Evolutionary conservation across 768 basidiomycete genomes (phyloP).

Genomic region (Cystofilobasidium macerans): DNA sequence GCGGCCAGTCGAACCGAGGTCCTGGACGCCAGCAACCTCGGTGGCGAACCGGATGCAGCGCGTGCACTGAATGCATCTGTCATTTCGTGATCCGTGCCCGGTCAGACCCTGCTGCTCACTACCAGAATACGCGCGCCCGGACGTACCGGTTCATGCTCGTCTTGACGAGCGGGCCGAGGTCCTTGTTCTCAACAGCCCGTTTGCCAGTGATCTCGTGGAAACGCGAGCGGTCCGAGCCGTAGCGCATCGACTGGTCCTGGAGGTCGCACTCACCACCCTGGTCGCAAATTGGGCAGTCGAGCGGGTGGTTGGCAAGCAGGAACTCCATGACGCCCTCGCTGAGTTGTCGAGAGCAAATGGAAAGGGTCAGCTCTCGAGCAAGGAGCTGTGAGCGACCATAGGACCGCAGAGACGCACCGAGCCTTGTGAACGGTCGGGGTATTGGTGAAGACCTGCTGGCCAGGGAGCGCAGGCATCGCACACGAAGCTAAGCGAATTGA

Average conservation of each 20-base stretch:
- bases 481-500: constrained; percentile 15
- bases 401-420: constrained; percentile 44
- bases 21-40: constrained; percentile 96
- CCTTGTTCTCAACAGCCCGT: constrained; percentile 96
- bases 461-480: constrained; percentile 96
- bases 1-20: constrained; percentile 89
- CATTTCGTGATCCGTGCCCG: constrained; percentile 39
- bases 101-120: too few relatives aligned
- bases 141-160: constrained; percentile 46
- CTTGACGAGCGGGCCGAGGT: constrained; percentile 94
- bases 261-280: constrained; percentile 96
- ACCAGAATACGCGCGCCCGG: too few relatives aligned
- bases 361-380: background rate
- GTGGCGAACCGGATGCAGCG: constrained; percentile 98
- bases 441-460: constrained; percentile 40
- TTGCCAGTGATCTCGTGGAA: constrained; percentile 98
- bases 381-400: background rate
- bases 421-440: constrained; percentile 40
- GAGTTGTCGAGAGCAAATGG: constrained; percentile 6
- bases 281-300: constrained; percentile 93
- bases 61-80: constrained; percentile 97
- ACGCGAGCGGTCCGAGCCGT: constrained; percentile 90
- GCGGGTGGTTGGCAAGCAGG: constrained; percentile 88
- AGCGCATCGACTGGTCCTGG: constrained; percentile 98
- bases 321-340: constrained; percentile 99